Base-by-base conservation (phyloP, 495 filamentous ascomycete species). In the Hyaloscypha finlandica region DNA sequence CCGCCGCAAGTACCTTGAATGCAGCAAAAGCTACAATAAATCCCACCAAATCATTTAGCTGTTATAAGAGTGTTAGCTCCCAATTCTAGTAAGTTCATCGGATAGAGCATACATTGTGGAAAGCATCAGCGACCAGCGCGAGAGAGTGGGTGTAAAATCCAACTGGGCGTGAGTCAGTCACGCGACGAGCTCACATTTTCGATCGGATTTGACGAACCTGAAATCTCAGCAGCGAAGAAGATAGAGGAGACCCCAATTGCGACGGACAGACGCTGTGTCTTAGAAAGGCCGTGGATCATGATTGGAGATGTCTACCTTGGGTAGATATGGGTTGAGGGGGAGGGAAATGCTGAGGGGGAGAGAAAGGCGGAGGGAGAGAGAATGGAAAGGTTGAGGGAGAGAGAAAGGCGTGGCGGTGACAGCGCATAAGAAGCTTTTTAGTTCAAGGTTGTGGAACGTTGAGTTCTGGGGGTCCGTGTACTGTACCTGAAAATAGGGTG, bases 41-140 rank as follows among this genome's bases (percentile, higher is more conserved):
- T 2, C 92, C 93, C 39, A 97, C 80, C 16, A 98, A 86, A 84
- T 98, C 94, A 74, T 97, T 98, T 65, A 98, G 78, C 91, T 93
- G 19, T 22, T 64, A 29, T n/a, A 59, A 64, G 59, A 30, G 54
- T 11, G 25, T 9, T 53, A 19, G 65, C 4, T 5, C 32, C 8
- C 48, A 31, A 58, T 42, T 8, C 29, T 35, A 31, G 59, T 8
- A 31, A 56, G 19, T 12, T 62, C 33, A 62, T 22, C 20, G 32
- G 30, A 20, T 45, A 54, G 31, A 61, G 68, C 83, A 72, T 80
- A 94, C 92, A 88, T 97, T 96, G 73, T 98, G 94, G 78, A 97
- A 97, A 32, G 94, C 92, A 81, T 98, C 94, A 51, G 94, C 94
- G 57, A 96, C 86, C 16, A 98, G 86, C 22, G 94, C 94, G 63